Conservation (phyloP, 306 rosid genomes). For the Fragaria nilgerrensis region DNA sequence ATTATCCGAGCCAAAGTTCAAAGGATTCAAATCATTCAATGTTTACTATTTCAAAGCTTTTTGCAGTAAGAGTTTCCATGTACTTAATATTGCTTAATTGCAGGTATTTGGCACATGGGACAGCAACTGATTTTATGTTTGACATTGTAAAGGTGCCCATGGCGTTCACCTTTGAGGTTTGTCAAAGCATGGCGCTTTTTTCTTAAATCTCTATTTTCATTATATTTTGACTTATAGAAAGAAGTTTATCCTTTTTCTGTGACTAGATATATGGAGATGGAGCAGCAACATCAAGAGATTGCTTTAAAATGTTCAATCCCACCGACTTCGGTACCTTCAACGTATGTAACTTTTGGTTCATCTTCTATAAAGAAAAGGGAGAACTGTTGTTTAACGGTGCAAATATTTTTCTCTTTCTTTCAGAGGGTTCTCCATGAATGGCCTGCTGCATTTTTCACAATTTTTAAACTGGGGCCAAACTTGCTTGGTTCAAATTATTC, state of each 20-base stretch:
- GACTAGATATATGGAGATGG: slow-evolving; percentile 81
- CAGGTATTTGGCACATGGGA: slow-evolving; percentile 98
- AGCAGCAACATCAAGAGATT: slow-evolving; percentile 74
- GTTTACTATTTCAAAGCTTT: neutral
- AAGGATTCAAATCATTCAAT: neutral
- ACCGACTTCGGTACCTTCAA: slow-evolving; percentile 55
- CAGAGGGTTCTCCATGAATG: slow-evolving; percentile 88
- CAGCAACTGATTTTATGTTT: slow-evolving; percentile 94
- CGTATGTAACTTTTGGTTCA: slow-evolving; percentile 38
- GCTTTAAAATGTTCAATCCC: slow-evolving; percentile 98
- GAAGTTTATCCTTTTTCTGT: neutral
- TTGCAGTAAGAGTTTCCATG: neutral
- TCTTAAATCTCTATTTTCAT: neutral
- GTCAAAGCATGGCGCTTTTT: slow-evolving; percentile 24
- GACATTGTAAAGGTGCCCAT: slow-evolving; percentile 80
- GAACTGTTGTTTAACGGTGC: neutral
- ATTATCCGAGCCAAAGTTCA: slow-evolving; percentile 4
- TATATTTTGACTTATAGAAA: slow-evolving; percentile 13
- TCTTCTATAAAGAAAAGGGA: neutral
- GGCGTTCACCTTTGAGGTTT: slow-evolving; percentile 99
- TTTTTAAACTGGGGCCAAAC: slow-evolving; percentile 70
- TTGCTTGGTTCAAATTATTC: slow-evolving; percentile 42
- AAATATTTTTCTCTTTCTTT: slow-evolving; percentile 31
- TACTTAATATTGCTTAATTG: slow-evolving; percentile 8
- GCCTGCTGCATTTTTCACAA: slow-evolving; percentile 89